Evolutionary conservation across 73 alveolate species (phyloP).

Genomic region (Tetrahymena thermophila): DNA sequence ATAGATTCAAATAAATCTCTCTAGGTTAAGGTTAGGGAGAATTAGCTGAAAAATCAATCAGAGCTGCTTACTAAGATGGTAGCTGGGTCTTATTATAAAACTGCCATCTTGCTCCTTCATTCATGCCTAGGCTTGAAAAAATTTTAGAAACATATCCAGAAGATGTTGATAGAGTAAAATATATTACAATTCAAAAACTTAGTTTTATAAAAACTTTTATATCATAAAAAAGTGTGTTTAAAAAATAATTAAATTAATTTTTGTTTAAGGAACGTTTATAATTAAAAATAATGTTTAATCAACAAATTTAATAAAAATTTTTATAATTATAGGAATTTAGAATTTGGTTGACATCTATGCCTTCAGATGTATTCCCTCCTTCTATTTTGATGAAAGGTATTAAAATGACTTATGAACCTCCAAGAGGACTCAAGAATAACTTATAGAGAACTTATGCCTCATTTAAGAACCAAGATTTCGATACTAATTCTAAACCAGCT

Average conservation of each 20-base stretch:
- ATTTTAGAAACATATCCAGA: constrained; percentile 75
- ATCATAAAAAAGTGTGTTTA: no score
- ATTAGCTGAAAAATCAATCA: constrained; percentile 88
- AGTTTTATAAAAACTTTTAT: no score
- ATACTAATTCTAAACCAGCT: constrained; percentile 73
- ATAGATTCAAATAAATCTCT: constrained; percentile 77
- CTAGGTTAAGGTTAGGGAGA: constrained; percentile 95
- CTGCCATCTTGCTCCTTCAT: constrained; percentile 95
- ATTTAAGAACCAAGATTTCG: constrained; percentile 82
- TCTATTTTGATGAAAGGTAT: constrained; percentile 90
- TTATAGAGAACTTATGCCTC: constrained; percentile 81
- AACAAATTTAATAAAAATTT: background rate
- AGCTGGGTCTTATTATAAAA: constrained; percentile 95
- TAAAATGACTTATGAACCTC: constrained; percentile 97
- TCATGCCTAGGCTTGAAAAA: constrained; percentile 94
- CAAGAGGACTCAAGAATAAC: constrained; percentile 95
- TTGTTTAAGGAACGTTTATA: no score
- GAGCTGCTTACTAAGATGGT: constrained; percentile 82
- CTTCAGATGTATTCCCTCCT: constrained; percentile 93
- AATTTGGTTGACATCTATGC: constrained; percentile 97
- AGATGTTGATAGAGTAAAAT: constrained; percentile 43
- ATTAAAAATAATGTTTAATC: background rate
- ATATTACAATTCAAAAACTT: background rate
- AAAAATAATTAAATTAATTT: no score
- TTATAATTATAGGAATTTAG: constrained; percentile 65